phyloP scores from a whole-genome alignment of 768 basidiomycete genomes.

The Termitomyces eurrhizus region DNA sequence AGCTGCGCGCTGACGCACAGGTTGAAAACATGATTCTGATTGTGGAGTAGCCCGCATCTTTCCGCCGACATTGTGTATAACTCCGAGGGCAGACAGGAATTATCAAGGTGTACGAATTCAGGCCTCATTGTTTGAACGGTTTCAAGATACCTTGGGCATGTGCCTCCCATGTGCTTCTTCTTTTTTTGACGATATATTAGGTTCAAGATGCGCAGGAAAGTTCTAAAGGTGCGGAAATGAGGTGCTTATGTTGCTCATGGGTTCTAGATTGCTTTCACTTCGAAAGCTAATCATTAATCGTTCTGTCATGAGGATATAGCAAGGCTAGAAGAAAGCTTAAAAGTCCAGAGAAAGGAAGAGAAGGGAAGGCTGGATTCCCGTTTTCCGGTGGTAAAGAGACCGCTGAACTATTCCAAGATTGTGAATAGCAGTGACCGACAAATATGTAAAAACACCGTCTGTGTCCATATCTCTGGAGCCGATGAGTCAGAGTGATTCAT shows the following conservation, averaged over 20 bases:
- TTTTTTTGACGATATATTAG: background rate
- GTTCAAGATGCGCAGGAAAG: background rate
- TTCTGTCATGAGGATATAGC: background rate
- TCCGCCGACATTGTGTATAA: background rate
- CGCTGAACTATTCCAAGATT: background rate
- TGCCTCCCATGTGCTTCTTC: background rate
- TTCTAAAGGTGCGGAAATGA: background rate
- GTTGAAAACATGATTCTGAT: background rate
- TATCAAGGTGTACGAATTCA: background rate
- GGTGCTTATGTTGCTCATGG: background rate
- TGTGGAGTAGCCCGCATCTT: constrained; percentile 4
- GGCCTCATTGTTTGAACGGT: background rate
- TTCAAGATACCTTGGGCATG: background rate
- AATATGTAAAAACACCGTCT: background rate
- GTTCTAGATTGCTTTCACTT: background rate
- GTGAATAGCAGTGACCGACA: background rate
- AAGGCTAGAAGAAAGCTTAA: background rate
- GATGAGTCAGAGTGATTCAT: background rate
- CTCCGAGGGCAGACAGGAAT: constrained; percentile 2
- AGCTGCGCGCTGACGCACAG: background rate
- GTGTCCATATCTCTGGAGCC: background rate
- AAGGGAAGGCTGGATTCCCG: background rate
- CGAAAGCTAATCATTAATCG: background rate
- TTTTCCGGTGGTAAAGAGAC: background rate
- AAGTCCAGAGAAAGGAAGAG: background rate